Base-by-base conservation (phyloP, 805 yeast genomes). In the Myxozyma vanderwaltii region DNA sequence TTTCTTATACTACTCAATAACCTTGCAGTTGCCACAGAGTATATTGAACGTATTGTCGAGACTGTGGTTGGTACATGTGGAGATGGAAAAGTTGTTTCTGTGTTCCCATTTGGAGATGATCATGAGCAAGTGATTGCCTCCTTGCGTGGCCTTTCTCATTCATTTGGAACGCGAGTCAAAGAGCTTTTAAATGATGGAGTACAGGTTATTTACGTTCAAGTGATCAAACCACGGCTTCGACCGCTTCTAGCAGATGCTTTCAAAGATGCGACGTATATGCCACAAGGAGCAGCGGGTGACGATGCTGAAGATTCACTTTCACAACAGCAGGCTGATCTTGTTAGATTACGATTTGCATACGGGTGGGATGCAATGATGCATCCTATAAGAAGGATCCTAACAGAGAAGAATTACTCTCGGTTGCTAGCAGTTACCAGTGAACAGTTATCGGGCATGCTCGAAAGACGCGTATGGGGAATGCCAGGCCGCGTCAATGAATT, bases 1-100 rank as follows among this genome's bases (percentile, higher is more conserved):
- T 91, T 83, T 69, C 74, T 90, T 41, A 75, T 88, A 0, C 82
- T 86, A 59, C 75, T 91, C 59, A 91, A 92, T 72, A 85, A 95
- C 1, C 76, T 91, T 3, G 83, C 86, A 10, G 74, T 85, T 44
- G 84, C 88, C 24, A 79, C 81, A 23, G 78, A 76, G 6, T 88
- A 89, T 68, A 76, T 88, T 35, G 71, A 74, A 12, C 82, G 81
- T 58, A 72, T 89, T 39, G 65, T 84, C 8, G 74, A 71, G n/a
- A 80, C 81, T 48, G 69, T 58, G 12, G 56, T 57, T 4, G 51
- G 60, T 5, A 38, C 59, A 13, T 54, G 70, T 26, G 58, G 64
- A 21, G 70, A 62, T 27, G 66, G 63, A 10, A 53, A 59, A 19
- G 62, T 54, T 12, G 59, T 61, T 13, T 55, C 61, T 1, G 65